phyloP scores from a whole-genome alignment of 2,329 filamentous ascomycete species.

The Neonectria sp. region DNA sequence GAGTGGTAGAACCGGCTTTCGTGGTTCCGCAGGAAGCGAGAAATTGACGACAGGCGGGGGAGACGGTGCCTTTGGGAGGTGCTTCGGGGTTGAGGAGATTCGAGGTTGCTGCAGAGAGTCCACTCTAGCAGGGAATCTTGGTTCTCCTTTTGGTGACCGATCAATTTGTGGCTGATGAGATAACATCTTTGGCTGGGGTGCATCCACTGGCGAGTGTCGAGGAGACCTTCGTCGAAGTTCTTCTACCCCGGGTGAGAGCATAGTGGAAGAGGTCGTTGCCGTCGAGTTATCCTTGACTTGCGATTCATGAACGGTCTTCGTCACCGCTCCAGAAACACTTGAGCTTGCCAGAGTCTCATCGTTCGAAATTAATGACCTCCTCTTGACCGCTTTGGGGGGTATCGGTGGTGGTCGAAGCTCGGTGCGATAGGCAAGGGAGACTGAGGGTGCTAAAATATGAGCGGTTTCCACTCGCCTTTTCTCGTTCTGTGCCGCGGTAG shows the following conservation, averaged over 20 bases:
- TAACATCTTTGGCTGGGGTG: not conserved
- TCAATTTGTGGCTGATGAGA: constrained; percentile 5
- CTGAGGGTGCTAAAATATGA: constrained; percentile 48
- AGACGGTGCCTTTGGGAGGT: constrained; percentile 14
- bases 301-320: constrained; percentile 5
- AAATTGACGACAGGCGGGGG: constrained; percentile 39
- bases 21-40: constrained; percentile 41
- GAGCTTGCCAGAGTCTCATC: constrained; percentile 54
- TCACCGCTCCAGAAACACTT: constrained; percentile 7
- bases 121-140: not conserved
- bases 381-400: constrained; percentile 52
- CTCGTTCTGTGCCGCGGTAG: constrained; percentile 64
- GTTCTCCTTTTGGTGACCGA: constrained; percentile 4
- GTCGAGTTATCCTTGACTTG: constrained; percentile 44
- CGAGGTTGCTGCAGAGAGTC: constrained; percentile 6
- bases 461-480: constrained; percentile 58
- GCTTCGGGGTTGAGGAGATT: constrained; percentile 4
- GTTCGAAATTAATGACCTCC: constrained; percentile 54
- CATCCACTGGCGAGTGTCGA: constrained; percentile 48
- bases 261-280: constrained; percentile 62
- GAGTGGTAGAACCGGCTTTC: constrained; percentile 48
- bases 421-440: constrained; percentile 53
- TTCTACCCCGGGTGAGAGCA: constrained; percentile 66
- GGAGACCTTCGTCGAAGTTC: constrained; percentile 68
- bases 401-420: constrained; percentile 55